phyloP scores from a whole-genome alignment of 2,329 filamentous ascomycete genomes.

The Botryotinia calthae region DNA sequence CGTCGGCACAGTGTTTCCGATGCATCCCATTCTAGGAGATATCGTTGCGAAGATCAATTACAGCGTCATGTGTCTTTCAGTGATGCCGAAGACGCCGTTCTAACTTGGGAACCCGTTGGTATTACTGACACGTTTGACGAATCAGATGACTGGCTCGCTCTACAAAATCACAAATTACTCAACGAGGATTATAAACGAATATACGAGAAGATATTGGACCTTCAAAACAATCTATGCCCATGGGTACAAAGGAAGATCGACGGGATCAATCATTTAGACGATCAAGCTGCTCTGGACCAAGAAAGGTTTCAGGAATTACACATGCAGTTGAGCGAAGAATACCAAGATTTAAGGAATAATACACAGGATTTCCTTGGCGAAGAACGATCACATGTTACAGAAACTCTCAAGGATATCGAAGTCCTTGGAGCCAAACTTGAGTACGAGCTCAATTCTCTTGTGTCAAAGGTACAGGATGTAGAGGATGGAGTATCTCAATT shows the following conservation, averaged over 20 bases:
- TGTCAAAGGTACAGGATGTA: slow-evolving; percentile 79
- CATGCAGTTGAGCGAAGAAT: slow-evolving; percentile 66
- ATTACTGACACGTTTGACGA: slow-evolving; percentile 41
- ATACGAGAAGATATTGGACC: slow-evolving; percentile 50
- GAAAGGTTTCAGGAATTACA: slow-evolving; percentile 66
- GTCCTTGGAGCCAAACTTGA: slow-evolving; percentile 80
- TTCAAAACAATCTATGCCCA: slow-evolving; percentile 53
- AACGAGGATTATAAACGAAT: slow-evolving; percentile 57
- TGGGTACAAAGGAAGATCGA: slow-evolving; percentile 62
- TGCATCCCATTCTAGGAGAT: slow-evolving; percentile 36
- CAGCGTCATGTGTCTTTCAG: slow-evolving; percentile 73
- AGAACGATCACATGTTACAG: slow-evolving; percentile 66
- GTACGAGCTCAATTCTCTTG: slow-evolving; percentile 83
- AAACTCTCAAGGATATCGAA: slow-evolving; percentile 76
- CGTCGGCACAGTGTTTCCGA: slow-evolving; percentile 59
- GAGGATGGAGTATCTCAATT: slow-evolving; percentile 80
- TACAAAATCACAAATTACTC: slow-evolving; percentile 41
- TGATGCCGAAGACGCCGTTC: slow-evolving; percentile 69
- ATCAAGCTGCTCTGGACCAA: slow-evolving; percentile 59
- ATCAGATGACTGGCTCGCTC: slow-evolving; percentile 34
- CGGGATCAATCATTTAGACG: slow-evolving; percentile 58
- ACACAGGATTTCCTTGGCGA: slow-evolving; percentile 67
- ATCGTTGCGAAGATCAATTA: slow-evolving; percentile 59
- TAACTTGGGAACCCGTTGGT: slow-evolving; percentile 61
- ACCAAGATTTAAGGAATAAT: slow-evolving; percentile 63